A percentile compares a stretch with the other conserved stretches of the same genome.
Conservation (phyloP, 805 yeast species). For the Hemisphaericaspora nanyangensis region DNA sequence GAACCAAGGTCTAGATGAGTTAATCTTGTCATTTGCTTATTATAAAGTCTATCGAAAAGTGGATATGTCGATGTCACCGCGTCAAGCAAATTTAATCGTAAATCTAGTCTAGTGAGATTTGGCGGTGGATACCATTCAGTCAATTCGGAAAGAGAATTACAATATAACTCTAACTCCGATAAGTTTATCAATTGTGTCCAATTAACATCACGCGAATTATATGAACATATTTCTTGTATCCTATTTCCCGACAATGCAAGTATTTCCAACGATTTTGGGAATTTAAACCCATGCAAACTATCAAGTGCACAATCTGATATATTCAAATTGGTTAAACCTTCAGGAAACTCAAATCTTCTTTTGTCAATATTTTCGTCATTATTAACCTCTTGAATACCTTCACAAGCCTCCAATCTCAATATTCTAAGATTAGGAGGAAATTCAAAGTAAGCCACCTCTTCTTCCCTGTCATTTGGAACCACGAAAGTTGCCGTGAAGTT, state of each 20-base stretch:
- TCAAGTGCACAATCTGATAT: constrained; percentile 21
- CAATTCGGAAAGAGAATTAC: constrained; percentile 17
- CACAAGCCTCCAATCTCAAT: background rate
- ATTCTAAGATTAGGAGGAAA: background rate
- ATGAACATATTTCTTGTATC: constrained; percentile 17
- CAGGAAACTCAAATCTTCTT: constrained; percentile 28
- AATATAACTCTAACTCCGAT: constrained; percentile 14
- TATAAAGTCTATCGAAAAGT: constrained; percentile 2
- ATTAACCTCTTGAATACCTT: background rate
- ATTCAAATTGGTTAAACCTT: constrained; percentile 18
- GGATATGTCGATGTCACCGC: constrained; percentile 2
- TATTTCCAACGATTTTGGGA: constrained; percentile 17
- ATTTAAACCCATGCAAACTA: constrained; percentile 17
- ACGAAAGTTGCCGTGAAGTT: constrained; percentile 1
- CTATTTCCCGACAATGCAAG: constrained; percentile 24
- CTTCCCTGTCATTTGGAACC: no score
- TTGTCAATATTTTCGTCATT: no score
- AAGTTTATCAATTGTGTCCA: constrained; percentile 25
- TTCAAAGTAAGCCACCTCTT: background rate
- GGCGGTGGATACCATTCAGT: constrained; percentile 18
- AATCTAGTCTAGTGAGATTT: constrained; percentile 7
- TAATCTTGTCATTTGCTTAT: constrained; percentile 6
- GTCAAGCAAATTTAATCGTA: constrained; percentile 7
- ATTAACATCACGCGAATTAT: constrained; percentile 9
- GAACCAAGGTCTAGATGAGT: constrained; percentile 12